These are phyloP conservation scores for Phytophthora aleatoria DNA, from an alignment of 352 stramenopile genomes.

Conservation along the genomic window DNA sequence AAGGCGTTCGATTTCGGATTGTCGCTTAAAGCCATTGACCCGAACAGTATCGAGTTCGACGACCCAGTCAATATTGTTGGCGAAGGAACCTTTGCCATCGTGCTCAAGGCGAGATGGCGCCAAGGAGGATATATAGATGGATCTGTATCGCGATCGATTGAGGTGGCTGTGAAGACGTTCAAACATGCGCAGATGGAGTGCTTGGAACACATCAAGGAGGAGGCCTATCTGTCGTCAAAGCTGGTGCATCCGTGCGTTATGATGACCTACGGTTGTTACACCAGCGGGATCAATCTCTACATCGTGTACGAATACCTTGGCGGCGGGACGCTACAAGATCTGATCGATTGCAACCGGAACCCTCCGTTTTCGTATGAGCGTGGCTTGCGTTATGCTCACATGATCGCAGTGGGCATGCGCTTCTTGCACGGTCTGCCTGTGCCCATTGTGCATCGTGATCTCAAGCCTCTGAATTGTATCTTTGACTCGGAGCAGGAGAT, in stretches of 20 bases:
- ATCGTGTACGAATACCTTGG: constrained; percentile 85
- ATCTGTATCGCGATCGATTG: constrained; percentile 50
- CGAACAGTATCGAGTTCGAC: constrained; percentile 79
- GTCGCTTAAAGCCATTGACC: constrained; percentile 79
- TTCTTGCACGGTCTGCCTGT: constrained; percentile 77
- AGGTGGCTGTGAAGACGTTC: constrained; percentile 85
- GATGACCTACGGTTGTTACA: constrained; percentile 87
- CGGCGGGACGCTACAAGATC: constrained; percentile 78
- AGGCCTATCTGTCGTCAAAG: constrained; percentile 81
- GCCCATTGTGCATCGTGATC: constrained; percentile 78
- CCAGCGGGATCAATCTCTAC: constrained; percentile 77
- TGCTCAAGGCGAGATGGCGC: constrained; percentile 75
- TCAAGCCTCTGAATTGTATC: constrained; percentile 86
- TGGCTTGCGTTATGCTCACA: constrained; percentile 73
- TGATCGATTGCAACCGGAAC: constrained; percentile 56
- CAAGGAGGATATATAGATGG: constrained; percentile 53
- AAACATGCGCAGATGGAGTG: constrained; percentile 79
- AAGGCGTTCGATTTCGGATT: constrained; percentile 81
- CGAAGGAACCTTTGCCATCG: constrained; percentile 80
- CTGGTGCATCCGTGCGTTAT: constrained; percentile 82
- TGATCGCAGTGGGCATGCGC: constrained; percentile 83
- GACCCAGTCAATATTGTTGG: constrained; percentile 80
- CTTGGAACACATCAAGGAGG: constrained; percentile 81
- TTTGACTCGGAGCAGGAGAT: constrained; percentile 79
- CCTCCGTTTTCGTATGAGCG: constrained; percentile 61